Base-by-base conservation (phyloP, 2,329 filamentous ascomycete species). In the Phyllosticta ampelicida region DNA sequence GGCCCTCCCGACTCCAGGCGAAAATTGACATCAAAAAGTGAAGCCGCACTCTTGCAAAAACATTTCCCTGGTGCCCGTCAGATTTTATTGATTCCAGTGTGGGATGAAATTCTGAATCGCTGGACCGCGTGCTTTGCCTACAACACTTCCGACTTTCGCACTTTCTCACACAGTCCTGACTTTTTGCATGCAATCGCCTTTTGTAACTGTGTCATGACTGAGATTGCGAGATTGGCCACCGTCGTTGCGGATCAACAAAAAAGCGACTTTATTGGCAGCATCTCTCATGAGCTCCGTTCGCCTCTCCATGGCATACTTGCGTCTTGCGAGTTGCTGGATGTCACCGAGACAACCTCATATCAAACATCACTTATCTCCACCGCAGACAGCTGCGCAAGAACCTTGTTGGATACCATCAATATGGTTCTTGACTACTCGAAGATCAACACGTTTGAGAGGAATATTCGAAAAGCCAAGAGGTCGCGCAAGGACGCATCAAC, bases 281-380 rank as follows among this genome's bases (percentile, higher is more conserved):
- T 81, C 23, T 77, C 73, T 26, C 79, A 81, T 62, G 79, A 82
- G 61, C 68, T 81, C 66, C 36, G 79, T 73, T 20, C 66, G 75
- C 44, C 79, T 76, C 56, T 68, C 1, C 67, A 69, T 44, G 67
- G 67, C 2, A 69, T 69, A 13, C 49, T 68, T 6, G 78, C 76
- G 1, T 78, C 75, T n/a, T 69, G 75, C 1, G 78, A 81, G 60
- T 72, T 80, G 5, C 63, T 81, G 3, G 70, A 73, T 2, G 76
- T 77, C 3, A 78, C 75, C 2, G 65, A 65, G 16, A 68, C 68
- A 9, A 71, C 73, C 54, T 64, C 69, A 2, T 70, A 73, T 50
- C 71, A 79, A 53, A 65, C 67, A 58, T 75, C 70, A 26, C 71
- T 79, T 49, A 69, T 77, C 0, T 74, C 72, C 3, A 79, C 77